Evolutionary conservation across 1,284 basidiomycete species (phyloP).

Genomic region (Malassezia cuniculi): DNA sequence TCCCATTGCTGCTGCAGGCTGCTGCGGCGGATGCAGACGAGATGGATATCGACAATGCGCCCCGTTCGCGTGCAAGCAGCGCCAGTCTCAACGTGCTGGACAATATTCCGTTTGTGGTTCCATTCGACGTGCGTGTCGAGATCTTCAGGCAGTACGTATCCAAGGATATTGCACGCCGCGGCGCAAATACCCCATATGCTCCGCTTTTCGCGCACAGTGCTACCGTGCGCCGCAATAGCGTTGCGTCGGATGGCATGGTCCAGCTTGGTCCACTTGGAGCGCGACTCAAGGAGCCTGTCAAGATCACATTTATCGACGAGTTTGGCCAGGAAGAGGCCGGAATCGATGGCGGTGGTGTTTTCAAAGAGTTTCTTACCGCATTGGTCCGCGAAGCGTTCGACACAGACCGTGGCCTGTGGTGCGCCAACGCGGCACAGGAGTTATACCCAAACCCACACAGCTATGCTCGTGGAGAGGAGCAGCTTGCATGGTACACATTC

Average conservation of each 20-base stretch:
- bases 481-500: slow-evolving; percentile 72
- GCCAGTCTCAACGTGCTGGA: slow-evolving; percentile 64
- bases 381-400: slow-evolving; percentile 78
- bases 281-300: slow-evolving; percentile 64
- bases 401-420: slow-evolving; percentile 82
- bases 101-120: slow-evolving; percentile 91
- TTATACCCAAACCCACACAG: slow-evolving; percentile 78
- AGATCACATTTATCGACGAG: slow-evolving; percentile 82
- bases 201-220: slow-evolving; percentile 45
- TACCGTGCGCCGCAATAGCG: slow-evolving; percentile 58
- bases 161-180: slow-evolving; percentile 18
- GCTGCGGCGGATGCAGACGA: slow-evolving; percentile 5
- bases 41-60: not conserved
- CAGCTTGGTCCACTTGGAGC: slow-evolving; percentile 56
- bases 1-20: slow-evolving; percentile 66
- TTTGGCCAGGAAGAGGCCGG: slow-evolving; percentile 75
- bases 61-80: not conserved
- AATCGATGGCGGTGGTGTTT: slow-evolving; percentile 90
- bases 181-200: slow-evolving; percentile 10
- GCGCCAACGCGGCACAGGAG: slow-evolving; percentile 75
- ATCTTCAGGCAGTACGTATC: slow-evolving; percentile 54
- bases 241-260: slow-evolving; percentile 75
- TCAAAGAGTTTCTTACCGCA: slow-evolving; percentile 88
- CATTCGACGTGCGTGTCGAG: slow-evolving; percentile 74
- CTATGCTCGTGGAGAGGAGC: slow-evolving; percentile 31